Percentiles rank a stretch among this genome's conserved stretches.
Conservation (phyloP, 2,329 filamentous ascomycete genomes). For the Exophiala bonariae region DNA sequence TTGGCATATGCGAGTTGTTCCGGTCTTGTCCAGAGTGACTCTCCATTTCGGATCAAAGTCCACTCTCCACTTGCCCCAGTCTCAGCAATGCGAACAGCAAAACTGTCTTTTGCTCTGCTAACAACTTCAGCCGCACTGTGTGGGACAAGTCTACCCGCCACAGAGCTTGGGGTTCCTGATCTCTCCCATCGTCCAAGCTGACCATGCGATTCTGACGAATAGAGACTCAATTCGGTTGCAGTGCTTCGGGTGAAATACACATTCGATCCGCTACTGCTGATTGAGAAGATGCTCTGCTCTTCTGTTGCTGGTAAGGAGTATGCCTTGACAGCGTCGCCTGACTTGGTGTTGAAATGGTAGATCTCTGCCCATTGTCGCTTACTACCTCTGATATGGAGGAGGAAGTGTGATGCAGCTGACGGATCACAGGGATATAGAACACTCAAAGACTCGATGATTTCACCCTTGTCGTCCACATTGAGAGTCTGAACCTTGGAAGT, state of each 20-base stretch:
- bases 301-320: conserved; percentile 74
- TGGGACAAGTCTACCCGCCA: conserved; percentile 36
- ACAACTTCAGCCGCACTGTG: conserved; percentile 79
- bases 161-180: conserved; percentile 37
- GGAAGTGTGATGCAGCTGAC: conserved; percentile 75
- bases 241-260: conserved; percentile 88
- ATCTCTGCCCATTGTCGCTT: conserved; percentile 78
- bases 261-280: conserved; percentile 73
- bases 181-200: conserved; percentile 73
- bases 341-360: conserved; percentile 76
- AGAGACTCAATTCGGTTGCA: conserved; percentile 68
- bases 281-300: conserved; percentile 74
- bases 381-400: conserved; percentile 75
- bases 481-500: conserved; percentile 41
- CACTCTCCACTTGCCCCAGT: conserved; percentile 70
- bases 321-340: conserved; percentile 67
- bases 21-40: conserved; percentile 73
- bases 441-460: conserved; percentile 54
- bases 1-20: conserved; percentile 81
- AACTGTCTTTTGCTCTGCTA: conserved; percentile 64
- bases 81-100: conserved; percentile 75
- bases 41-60: conserved; percentile 80
- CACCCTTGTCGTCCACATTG: conserved; percentile 39
- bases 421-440: conserved; percentile 73
- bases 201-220: conserved; percentile 75